Base-by-base conservation (phyloP, 2,329 filamentous ascomycete species). In the Rhinocladiella mackenziei region DNA sequence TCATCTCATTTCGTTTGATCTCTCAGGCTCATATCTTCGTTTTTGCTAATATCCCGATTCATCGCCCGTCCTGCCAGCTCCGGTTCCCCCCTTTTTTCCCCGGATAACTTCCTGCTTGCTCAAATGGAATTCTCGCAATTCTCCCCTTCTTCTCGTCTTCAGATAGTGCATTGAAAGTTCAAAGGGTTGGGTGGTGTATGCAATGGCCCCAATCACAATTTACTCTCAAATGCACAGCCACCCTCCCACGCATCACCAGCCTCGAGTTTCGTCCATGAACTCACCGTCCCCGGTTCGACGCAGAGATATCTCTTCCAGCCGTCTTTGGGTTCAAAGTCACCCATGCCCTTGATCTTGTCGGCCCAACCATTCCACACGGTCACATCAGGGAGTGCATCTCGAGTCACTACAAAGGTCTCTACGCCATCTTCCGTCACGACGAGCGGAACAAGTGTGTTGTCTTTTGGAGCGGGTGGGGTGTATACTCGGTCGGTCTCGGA, bases 331-430 rank as follows among this genome's bases (percentile, higher is more conserved):
- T 77, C 78, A 63, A 97, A 96, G 66, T 98, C 92, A 39, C 73
- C 81, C 70, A 95, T 94, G 4, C 76, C 76, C 57, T 81, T 78
- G 1, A 86, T 81, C 72, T 94, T 94, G 53, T 89, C 86, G 29
- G 76, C 75, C 89, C 91, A 96, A 1, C 92, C 92, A 68, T 98
- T 98, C 92, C 92, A 98, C 20, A 97, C 85, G 1, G 96, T 91
- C 11, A 92, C 82, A 56, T 97, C 87, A 51, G 78, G 77, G 55
- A 98, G 75, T 55, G 88, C 89, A 66, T 96, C 88, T 50, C 92
- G 80, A 29, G 84, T 78, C 43, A 97, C 75, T 48, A 81, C 80
- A 70, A 85, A 89, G 38, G 76, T 70, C 10, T 81, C 73, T 59
- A 76, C 76, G 48, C 79, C 82, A 37, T 68, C 75, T 58, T 86